Base-by-base conservation (phyloP, 2,329 filamentous ascomycete genomes). In the Pseudogymnoascus sp. region DNA sequence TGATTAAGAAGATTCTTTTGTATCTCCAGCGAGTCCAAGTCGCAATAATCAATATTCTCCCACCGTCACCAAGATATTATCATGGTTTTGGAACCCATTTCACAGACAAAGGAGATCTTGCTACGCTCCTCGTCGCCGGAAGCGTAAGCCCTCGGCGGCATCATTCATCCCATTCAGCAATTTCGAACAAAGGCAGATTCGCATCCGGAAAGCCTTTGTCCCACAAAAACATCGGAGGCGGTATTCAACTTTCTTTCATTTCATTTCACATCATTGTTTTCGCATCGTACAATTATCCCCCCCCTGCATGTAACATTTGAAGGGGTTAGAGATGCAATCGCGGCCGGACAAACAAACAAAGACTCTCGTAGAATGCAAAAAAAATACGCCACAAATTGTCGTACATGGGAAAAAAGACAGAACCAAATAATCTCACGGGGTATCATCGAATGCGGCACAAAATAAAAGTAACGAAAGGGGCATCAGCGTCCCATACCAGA, bases 401-500 rank as follows among this genome's bases (percentile, higher is more conserved):
- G 14, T 60, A 60, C 38, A 56, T 56, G 28, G 28, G 11, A 56
- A 56, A 33, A n/a, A 25, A 31, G 28, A 33, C 28, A 21, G 5
- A 56, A 56, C 50, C 28, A 56, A 33, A 56, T 35, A 35, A 18
- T 56, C 50, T 56, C 50, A 56, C 50, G 23, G 50, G 50, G 50
- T 56, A 56, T 56, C 50, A 56, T 56, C 11, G 50, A 56, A 56
- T 33, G 50, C 28, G 28, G 60, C 37, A 44, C 25, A 53, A 33
- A 62, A 33, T 44, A 28, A 44, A 56, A 23, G 42, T 56, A 35
- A 28, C 60, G 21, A 62, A 33, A 62, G 12, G 18, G 21, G 7
- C 59, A 42, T 60, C 59, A 60, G 11, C 35, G 33, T 31, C 59
- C 59, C 8, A 60, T 40, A 42, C 69, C 70, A 1, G 73, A 69